Evolutionary conservation across 306 rosid species (phyloP).

Genomic region (Medicago lupulina): DNA sequence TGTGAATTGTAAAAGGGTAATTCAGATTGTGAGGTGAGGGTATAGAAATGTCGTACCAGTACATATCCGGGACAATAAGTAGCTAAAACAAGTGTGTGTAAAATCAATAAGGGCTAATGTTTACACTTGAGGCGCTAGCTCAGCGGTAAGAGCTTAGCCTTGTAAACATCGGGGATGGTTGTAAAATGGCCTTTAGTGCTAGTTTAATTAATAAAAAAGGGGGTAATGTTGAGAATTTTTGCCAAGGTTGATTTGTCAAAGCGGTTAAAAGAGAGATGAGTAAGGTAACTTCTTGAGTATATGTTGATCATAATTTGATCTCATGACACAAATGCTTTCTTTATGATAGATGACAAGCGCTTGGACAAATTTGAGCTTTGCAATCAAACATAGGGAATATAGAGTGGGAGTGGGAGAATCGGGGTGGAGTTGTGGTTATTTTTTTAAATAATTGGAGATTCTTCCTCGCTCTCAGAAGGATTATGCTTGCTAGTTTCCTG

Average conservation of each 20-base stretch:
- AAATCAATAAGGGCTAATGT: slow-evolving; percentile 45
- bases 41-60: slow-evolving; percentile 45
- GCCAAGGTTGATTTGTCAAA: slow-evolving; percentile 57
- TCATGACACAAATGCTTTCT: slow-evolving; percentile 97
- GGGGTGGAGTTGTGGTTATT: slow-evolving; percentile 95
- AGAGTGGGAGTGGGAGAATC: slow-evolving; percentile 99
- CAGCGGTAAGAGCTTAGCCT: too few species aligned
- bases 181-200: too few species aligned
- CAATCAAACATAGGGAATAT: slow-evolving; percentile 96
- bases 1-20: slow-evolving; percentile 12
- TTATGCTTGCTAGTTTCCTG: slow-evolving; percentile 89
- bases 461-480: slow-evolving; percentile 97
- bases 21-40: slow-evolving; percentile 48
- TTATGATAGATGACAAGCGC: slow-evolving; percentile 99
- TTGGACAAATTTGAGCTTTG: slow-evolving; percentile 99
- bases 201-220: too few species aligned
- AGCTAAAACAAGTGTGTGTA: slow-evolving; percentile 45
- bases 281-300: slow-evolving; percentile 84
- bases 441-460: slow-evolving; percentile 87
- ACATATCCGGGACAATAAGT: slow-evolving; percentile 37
- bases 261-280: slow-evolving; percentile 70
- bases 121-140: too few species aligned
- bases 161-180: too few species aligned
- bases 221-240: slow-evolving; percentile 3
- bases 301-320: slow-evolving; percentile 77